A percentile compares a stretch with the other conserved stretches of the same genome.
Evolutionary conservation across 1,139 yeast species (phyloP).

Genomic region (Scheffersomyces parashehatae): DNA sequence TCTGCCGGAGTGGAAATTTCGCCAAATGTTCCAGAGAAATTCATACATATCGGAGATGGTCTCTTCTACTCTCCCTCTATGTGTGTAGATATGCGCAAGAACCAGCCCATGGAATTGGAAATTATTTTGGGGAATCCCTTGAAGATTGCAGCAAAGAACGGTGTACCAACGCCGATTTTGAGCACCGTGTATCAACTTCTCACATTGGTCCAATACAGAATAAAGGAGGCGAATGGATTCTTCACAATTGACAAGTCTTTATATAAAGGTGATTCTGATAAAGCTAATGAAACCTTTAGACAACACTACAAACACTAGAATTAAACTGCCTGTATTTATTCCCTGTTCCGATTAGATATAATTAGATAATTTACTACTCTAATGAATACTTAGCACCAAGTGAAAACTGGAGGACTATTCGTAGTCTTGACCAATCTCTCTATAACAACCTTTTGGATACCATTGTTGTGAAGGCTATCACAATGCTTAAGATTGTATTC

Average conservation of each 20-base stretch:
- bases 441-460: slow-evolving; percentile 50
- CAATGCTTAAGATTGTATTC: slow-evolving; percentile 1
- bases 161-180: slow-evolving; percentile 61
- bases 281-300: slow-evolving; percentile 27
- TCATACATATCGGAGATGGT: slow-evolving; percentile 64
- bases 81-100: slow-evolving; percentile 69
- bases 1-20: slow-evolving; percentile 60
- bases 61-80: slow-evolving; percentile 71
- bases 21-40: slow-evolving; percentile 42
- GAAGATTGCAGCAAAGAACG: slow-evolving; percentile 53
- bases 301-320: slow-evolving; percentile 5
- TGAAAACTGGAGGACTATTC: slow-evolving; percentile 63
- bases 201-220: slow-evolving; percentile 58
- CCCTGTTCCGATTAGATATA: no score
- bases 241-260: slow-evolving; percentile 32
- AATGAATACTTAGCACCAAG: slow-evolving; percentile 54
- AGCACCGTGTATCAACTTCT: slow-evolving; percentile 57
- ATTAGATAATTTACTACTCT: neutral
- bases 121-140: slow-evolving; percentile 74
- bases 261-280: slow-evolving; percentile 31
- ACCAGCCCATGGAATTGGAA: slow-evolving; percentile 70
- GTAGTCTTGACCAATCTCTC: slow-evolving; percentile 62
- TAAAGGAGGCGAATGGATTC: slow-evolving; percentile 54
- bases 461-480: slow-evolving; percentile 3
- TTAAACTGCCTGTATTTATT: neutral